phyloP scores from a whole-genome alignment of 208 protist species.

The Leishmania arabica region DNA sequence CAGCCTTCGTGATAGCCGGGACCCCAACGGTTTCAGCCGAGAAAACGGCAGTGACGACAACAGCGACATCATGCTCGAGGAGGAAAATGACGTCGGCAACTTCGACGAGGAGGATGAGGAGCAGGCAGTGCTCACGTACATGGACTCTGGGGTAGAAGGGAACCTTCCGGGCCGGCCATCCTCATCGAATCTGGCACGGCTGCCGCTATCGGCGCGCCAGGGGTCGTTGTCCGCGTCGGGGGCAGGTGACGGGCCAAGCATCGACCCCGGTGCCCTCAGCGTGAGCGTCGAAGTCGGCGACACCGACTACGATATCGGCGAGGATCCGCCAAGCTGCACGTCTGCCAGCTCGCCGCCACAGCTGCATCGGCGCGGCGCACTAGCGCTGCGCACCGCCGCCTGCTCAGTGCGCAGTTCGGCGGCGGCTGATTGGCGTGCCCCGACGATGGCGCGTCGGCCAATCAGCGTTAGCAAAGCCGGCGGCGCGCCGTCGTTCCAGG shows the following conservation, averaged over 20 bases:
- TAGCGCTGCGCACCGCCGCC: background rate
- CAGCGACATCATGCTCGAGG: constrained; percentile 1
- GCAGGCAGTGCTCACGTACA: constrained; percentile 62
- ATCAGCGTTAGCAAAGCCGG: background rate
- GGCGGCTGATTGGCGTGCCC: background rate
- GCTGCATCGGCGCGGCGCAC: constrained; percentile 6
- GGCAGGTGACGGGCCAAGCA: background rate
- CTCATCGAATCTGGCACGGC: background rate
- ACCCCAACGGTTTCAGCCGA: background rate
- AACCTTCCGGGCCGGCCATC: background rate
- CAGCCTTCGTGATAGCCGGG: background rate
- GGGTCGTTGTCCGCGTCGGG: background rate
- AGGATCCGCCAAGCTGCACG: constrained; percentile 11
- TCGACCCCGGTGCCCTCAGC: background rate
- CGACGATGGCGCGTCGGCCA: background rate
- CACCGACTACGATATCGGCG: constrained; percentile 4
- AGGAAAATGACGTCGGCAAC: constrained; percentile 7
- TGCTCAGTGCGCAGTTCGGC: background rate
- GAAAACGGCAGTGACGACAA: background rate
- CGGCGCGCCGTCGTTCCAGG: background rate
- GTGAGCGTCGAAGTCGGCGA: constrained; percentile 12
- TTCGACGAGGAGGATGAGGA: constrained; percentile 71
- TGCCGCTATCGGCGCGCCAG: background rate
- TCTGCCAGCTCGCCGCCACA: constrained; percentile 6
- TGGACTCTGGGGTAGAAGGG: constrained; percentile 24